phyloP scores from a whole-genome alignment of 73 alveolate genomes.

The Tetrahymena elliotti region DNA sequence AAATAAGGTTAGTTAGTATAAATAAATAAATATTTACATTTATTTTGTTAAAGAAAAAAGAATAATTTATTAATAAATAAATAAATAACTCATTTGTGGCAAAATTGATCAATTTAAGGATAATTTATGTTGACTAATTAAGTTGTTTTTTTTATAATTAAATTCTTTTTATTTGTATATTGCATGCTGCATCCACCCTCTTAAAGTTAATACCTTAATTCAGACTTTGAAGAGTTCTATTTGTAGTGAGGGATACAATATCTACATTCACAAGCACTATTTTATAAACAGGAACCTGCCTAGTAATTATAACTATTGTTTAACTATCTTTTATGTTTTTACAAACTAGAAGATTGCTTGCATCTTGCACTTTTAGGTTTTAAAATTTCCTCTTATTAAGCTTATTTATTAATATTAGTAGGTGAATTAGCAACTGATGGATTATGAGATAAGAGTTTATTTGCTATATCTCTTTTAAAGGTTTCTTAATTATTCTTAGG shows the following conservation, averaged over 20 bases:
- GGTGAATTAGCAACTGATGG: not conserved
- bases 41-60: no score
- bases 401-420: not conserved
- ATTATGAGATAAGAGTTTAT: not conserved
- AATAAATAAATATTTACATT: no score
- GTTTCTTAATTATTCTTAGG: not conserved
- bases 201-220: not conserved
- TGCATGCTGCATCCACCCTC: not conserved
- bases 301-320: not conserved
- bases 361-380: not conserved
- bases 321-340: not conserved
- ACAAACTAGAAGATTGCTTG: not conserved
- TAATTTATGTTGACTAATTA: not conserved
- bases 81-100: not conserved
- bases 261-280: not conserved
- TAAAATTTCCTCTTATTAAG: not conserved
- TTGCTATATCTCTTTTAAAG: not conserved
- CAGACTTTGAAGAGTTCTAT: not conserved
- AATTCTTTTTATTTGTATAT: not conserved
- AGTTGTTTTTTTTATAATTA: not conserved
- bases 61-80: no score
- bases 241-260: not conserved
- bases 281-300: not conserved
- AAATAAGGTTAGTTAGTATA: no score
- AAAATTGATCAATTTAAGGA: not conserved